Evolutionary conservation across 2,329 filamentous ascomycete genomes (phyloP), one percentile per base, ranked within the genome.

Genomic region (Domatiomyces catenatus): DNA sequence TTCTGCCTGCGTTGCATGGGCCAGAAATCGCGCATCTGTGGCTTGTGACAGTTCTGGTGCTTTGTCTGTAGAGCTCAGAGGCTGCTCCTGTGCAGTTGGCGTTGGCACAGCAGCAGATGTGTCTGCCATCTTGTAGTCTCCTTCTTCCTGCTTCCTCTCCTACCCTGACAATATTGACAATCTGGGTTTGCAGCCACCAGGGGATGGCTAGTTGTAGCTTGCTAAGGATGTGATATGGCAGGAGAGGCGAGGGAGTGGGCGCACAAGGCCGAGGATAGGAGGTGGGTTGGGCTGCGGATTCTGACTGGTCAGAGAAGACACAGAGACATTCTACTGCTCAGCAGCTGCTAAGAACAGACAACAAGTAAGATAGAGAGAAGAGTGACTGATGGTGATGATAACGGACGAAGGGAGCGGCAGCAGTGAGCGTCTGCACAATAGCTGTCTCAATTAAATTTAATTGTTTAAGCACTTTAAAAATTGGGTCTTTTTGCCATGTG

Each of bases 1-100:
- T 59, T 80, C 74, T 63, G 94, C 86, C 66, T 83, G 84, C 62
- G 76, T 70, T 42, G 92, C 86, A 72, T 89, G 75, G 44, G 44
- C 44, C 17, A 15, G 32, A 39, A 39, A 39, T 4, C 32, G 32
- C 7, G 32, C 32, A 15, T 39, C 85, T 57, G 83, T 81, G 66
- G 89, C 82, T 54, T 78, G 75, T 47, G 87, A 88, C 58, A 90
- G 70, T 65, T 83, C 75, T 26, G 75, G 69, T 59, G 74, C 73
- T 39, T 72, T 67, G 51, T 71, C 67, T 50, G 68, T 69, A 58
- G 86, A 87, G 54, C 92, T 69, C 60, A 94, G 75, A 60, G 77
- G 79, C 71, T 89, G 79, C 71, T 89, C 86, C 72, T 87, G 93
- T 66, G 93, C 80, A 54, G 76, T 75, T 67, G 83, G 81, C 67